Evolutionary conservation across 2,329 filamentous ascomycete species (phyloP).

Genomic region (Fulvia fulva): DNA sequence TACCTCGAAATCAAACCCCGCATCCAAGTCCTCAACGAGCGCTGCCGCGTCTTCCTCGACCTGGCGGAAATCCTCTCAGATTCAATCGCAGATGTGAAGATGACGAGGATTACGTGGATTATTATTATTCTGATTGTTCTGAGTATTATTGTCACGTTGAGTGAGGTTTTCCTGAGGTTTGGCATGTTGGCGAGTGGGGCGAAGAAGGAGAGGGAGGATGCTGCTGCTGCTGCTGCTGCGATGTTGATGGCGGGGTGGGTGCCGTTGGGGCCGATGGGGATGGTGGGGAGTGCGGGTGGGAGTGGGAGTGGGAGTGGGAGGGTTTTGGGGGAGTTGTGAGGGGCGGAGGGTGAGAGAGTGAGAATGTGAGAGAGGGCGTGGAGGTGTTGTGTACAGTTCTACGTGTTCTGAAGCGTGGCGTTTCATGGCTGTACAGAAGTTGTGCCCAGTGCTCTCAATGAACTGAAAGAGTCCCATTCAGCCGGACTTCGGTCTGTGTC

Average conservation of each 20-base stretch:
- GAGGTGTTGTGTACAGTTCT: not conserved
- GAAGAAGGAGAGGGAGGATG: constrained; percentile 13
- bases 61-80: constrained; percentile 92
- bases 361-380: too few relatives aligned
- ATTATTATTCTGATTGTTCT: constrained; percentile 90
- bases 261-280: too few relatives aligned
- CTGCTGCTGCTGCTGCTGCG: constrained; percentile 6
- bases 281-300: constrained; percentile 5
- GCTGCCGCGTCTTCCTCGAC: constrained; percentile 92
- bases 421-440: not conserved
- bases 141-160: constrained; percentile 84
- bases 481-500: too few relatives aligned
- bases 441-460: too few relatives aligned
- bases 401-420: not conserved
- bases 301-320: not conserved
- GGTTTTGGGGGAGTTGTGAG: constrained; percentile 3
- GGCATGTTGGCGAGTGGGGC: constrained; percentile 54
- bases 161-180: constrained; percentile 84
- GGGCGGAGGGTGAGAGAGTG: not conserved
- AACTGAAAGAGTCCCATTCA: too few relatives aligned
- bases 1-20: constrained; percentile 96
- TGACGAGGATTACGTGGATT: constrained; percentile 96
- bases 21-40: constrained; percentile 94
- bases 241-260: constrained; percentile 5
- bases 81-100: constrained; percentile 87